Base-by-base conservation (phyloP, 352 stramenopile genomes). In the Globisporangium paddicum region DNA sequence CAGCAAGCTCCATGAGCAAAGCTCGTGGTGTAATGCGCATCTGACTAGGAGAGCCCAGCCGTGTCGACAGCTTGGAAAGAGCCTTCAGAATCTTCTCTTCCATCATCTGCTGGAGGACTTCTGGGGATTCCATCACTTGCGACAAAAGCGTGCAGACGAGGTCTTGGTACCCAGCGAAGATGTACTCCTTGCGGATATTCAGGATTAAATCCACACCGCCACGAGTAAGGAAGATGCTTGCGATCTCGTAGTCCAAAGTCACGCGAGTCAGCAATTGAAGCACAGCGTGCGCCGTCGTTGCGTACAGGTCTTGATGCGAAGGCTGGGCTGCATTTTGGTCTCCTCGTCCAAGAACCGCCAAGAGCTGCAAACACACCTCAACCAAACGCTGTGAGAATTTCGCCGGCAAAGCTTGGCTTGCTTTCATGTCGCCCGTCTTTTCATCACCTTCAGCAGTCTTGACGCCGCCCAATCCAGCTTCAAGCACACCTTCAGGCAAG, bases 61-160 rank as follows among this genome's bases (percentile, higher is more conserved):
- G 74, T 8, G 81, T 69, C 23, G 82, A 74, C 38, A 96, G 55
- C 62, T 96, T 96, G 2, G 73, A 75, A 25, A 96, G 84, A 7
- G 81, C 80, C 40, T 80, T 75, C 13, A 72, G 50, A 68, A 96
- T 93, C 54, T 90, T 93, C 13, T 93, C 84, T 63, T 94, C 82
- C 83, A 94, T 94, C 62, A 86, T 86, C 30, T 87, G 77, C 61
- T 94, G 72, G n/a, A 96, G 60, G 7, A 94, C 81, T 57, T 92
- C 78, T 3, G 86, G 86, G 5, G 86, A 94, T 58, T 94, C 84
- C 28, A 96, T 64, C 8, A 82, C 66, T 45, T 93, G 84, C 14
- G 81, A 86, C 3, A 96, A 58, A 19, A 96, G 58, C 14, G 72
- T 69, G 16, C 77, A 79, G 0, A 83, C 90, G 28, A 96, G 41